These are phyloP conservation scores for Strigomonas culicis DNA, from an alignment of 208 protist genomes.

Conservation along the genomic window DNA sequence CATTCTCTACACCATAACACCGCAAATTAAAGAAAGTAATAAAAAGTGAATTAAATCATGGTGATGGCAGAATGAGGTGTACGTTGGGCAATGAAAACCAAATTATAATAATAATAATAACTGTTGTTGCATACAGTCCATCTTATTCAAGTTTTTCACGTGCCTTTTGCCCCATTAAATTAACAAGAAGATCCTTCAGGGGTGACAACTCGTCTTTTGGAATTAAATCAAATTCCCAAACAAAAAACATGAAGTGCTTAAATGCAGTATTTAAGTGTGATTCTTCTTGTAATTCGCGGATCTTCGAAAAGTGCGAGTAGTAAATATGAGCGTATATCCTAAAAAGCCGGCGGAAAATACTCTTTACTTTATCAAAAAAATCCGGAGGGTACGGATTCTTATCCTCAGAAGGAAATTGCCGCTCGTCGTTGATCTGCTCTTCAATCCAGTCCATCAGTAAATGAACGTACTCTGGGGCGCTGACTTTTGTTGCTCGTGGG, in stretches of 20 bases:
- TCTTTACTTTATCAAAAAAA: constrained; percentile 88
- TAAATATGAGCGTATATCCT: constrained; percentile 99
- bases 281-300: constrained; percentile 94
- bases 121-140: not conserved
- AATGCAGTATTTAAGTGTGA: constrained; percentile 98
- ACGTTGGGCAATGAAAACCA: no score
- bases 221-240: constrained; percentile 88
- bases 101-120: no score
- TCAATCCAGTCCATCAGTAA: constrained; percentile 99
- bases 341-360: constrained; percentile 98
- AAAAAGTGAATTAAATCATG: constrained; percentile 1
- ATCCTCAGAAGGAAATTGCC: constrained; percentile 95
- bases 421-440: constrained; percentile 94
- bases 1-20: not conserved
- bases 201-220: constrained; percentile 74
- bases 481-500: constrained; percentile 94
- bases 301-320: constrained; percentile 96
- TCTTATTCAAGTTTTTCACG: constrained; percentile 54
- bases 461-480: constrained; percentile 97
- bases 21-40: not conserved
- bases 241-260: constrained; percentile 92
- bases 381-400: constrained; percentile 84
- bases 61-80: no score
- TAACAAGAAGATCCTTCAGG: constrained; percentile 77
- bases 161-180: constrained; percentile 80